These are phyloP conservation scores for Globisporangium middletonii DNA, from an alignment of 352 stramenopile genomes.

Conservation along the genomic window DNA sequence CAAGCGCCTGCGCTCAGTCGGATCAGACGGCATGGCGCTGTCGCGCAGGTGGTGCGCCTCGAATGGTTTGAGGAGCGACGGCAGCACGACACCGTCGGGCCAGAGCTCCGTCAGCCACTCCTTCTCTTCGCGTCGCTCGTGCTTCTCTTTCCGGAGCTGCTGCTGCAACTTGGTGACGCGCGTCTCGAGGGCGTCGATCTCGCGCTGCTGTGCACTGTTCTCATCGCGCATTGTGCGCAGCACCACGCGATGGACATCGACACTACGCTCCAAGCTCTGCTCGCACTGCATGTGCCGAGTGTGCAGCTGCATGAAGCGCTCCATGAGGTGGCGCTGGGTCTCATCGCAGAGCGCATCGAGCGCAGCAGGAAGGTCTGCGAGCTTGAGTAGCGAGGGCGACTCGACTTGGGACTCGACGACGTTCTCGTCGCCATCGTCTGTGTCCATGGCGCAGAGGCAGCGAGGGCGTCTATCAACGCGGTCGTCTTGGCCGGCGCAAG, in stretches of 20 bases:
- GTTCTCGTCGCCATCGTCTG: no score
- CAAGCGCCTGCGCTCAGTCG: constrained; percentile 19
- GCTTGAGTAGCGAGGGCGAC: constrained; percentile 1
- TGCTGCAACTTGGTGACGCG: constrained; percentile 16
- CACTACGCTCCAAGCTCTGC: neutral
- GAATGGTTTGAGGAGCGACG: constrained; percentile 45
- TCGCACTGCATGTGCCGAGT: constrained; percentile 7
- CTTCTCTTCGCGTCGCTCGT: constrained; percentile 50
- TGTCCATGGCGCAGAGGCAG: no score
- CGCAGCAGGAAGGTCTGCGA: constrained; percentile 15
- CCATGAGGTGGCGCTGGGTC: constrained; percentile 11
- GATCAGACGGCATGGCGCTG: constrained; percentile 16
- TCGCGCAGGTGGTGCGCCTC: constrained; percentile 6
- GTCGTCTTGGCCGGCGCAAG: no score
- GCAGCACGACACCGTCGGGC: constrained; percentile 47
- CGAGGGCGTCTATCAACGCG: no score
- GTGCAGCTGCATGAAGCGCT: constrained; percentile 4
- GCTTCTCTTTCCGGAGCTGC: constrained; percentile 26
- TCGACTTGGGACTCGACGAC: no score
- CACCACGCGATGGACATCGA: neutral
- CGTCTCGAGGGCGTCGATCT: constrained; percentile 8
- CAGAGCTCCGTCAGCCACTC: constrained; percentile 61
- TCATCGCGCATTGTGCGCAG: neutral
- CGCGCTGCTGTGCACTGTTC: neutral
- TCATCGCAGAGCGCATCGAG: constrained; percentile 16